These are phyloP conservation scores for Arthromyces matolae DNA, from an alignment of 768 basidiomycete species.

Conservation along the genomic window DNA sequence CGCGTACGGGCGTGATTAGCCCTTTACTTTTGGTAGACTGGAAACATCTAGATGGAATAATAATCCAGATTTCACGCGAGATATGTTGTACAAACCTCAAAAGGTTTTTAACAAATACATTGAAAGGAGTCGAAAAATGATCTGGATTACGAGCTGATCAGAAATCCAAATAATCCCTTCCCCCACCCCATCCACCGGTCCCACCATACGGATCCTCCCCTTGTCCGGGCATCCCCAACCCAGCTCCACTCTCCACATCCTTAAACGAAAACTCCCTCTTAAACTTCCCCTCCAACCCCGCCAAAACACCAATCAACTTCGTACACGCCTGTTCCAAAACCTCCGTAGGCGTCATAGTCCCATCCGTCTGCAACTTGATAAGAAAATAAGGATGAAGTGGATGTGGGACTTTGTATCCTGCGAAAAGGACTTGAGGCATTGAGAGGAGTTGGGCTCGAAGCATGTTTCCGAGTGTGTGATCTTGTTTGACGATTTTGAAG, in stretches of 20 bases:
- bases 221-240: too few species aligned
- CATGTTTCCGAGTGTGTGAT: constrained; percentile 96
- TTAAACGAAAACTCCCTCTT: constrained; percentile 80
- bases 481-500: constrained; percentile 91
- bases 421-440: constrained; percentile 87
- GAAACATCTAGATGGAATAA: too few species aligned
- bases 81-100: too few species aligned
- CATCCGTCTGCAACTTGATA: constrained; percentile 95
- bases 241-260: constrained; percentile 50
- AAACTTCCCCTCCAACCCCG: constrained; percentile 70
- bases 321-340: constrained; percentile 82
- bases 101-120: too few species aligned
- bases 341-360: constrained; percentile 73
- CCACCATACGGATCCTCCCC: constrained; percentile 54
- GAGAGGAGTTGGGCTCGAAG: constrained; percentile 90
- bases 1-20: too few species aligned
- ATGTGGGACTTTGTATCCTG: constrained; percentile 97
- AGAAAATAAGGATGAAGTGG: constrained; percentile 93
- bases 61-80: too few species aligned
- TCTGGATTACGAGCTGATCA: constrained; percentile 8
- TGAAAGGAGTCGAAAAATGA: too few species aligned
- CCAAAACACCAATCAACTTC: constrained; percentile 70
- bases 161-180: constrained; percentile 24
- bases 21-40: too few species aligned
- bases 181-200: constrained; percentile 19